Conservation (phyloP, 768 basidiomycete genomes). For the Paxillus ammoniavirescens region DNA sequence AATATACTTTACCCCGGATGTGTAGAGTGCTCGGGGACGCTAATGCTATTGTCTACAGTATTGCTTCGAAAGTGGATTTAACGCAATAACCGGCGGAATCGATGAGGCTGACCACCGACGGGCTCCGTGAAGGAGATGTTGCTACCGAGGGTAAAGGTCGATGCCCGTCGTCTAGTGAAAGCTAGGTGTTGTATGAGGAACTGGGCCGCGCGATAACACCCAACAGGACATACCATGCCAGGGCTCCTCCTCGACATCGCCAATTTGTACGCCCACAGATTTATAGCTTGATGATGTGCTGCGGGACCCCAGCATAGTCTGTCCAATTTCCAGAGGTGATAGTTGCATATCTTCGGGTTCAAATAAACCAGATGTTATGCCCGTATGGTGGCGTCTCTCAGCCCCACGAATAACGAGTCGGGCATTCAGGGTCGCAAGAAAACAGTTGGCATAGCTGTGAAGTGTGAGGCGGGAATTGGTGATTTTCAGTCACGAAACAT, state of each 20-base stretch:
- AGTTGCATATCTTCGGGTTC: neutral
- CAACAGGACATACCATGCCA: neutral
- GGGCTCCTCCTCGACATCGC: neutral
- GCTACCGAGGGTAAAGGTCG: neutral
- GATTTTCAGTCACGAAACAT: neutral
- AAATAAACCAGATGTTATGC: neutral
- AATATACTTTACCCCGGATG: too few relatives aligned
- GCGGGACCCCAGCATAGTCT: neutral
- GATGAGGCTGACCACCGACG: neutral
- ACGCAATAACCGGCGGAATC: neutral
- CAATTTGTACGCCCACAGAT: neutral
- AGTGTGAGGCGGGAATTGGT: neutral
- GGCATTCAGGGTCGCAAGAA: slow-evolving; percentile 1
- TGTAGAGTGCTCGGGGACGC: neutral
- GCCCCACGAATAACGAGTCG: neutral
- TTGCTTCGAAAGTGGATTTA: neutral
- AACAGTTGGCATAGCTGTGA: slow-evolving; percentile 2
- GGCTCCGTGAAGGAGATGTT: neutral
- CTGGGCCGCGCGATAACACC: too few relatives aligned
- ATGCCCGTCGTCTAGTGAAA: neutral
- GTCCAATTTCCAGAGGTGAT: neutral
- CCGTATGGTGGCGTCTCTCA: neutral
- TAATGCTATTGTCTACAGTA: neutral
- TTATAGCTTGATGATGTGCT: neutral
- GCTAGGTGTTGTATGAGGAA: neutral